These are phyloP conservation scores for Cordyceps tenuipes DNA, from an alignment of 2,329 filamentous ascomycete species.

Conservation along the genomic window DNA sequence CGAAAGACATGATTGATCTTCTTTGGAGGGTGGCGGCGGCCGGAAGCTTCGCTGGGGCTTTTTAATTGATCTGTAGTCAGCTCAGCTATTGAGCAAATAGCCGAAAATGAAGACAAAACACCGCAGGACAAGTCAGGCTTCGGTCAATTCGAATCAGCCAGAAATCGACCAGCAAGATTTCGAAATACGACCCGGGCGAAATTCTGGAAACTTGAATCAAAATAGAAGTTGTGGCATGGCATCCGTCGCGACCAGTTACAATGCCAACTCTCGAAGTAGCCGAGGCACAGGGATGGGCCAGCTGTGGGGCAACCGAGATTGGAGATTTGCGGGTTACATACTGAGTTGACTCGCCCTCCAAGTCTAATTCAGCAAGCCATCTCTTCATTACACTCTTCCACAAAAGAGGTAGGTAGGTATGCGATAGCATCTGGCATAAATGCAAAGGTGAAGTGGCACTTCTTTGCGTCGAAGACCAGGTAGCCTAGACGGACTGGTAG, in stretches of 20 bases:
- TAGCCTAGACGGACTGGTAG: too few relatives aligned
- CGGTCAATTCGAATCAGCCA: background rate
- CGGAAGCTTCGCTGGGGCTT: background rate
- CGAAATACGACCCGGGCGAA: background rate
- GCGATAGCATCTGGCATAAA: background rate
- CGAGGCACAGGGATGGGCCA: background rate
- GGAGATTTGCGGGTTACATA: background rate
- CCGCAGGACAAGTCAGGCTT: background rate
- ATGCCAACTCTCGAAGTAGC: background rate
- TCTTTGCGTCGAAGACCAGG: background rate
- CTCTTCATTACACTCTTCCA: background rate
- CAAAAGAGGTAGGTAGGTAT: background rate
- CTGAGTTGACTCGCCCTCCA: background rate
- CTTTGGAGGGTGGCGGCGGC: background rate
- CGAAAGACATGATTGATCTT: background rate
- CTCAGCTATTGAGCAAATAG: background rate
- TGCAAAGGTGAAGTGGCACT: background rate
- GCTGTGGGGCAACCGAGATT: background rate
- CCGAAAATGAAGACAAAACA: background rate
- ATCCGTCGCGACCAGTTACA: background rate
- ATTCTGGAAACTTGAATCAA: background rate
- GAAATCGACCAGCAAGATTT: background rate
- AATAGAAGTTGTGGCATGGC: background rate
- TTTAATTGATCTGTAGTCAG: background rate
- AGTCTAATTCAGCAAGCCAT: background rate